Evolutionary conservation across 495 filamentous ascomycete species (phyloP), one percentile per base, ranked within the genome.

Genomic region (Talaromyces ruber): DNA sequence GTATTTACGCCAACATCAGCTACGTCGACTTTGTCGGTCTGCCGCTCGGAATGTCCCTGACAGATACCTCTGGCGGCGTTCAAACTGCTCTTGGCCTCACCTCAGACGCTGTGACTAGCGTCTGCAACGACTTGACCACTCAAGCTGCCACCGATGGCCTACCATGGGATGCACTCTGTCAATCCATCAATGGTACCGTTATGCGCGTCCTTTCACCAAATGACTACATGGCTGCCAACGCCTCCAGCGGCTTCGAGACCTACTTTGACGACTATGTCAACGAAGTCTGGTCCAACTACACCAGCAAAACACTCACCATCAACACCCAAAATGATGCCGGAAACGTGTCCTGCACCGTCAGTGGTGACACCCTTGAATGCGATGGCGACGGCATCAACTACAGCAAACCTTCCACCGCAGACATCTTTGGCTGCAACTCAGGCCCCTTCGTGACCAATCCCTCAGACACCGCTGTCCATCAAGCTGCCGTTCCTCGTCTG

Each of bases 11-110:
- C 64, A 78, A 81, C 65, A 74, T 81, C 58, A 74, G 68, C 52
- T 79, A 75, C 60, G 77, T 81, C 21, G 78, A 81, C 62, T 81
- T 81, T 60, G 76, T 79, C 62, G 76, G 76, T 39, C 63, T 79
- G 7, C 63, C 71, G 26, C 68, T 80, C 43, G 70, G 73, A 18
- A 74, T 80, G 69, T 67, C 61, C 22, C 57, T 81, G 16, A 72
- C 66, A 25, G 63, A 69, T 22, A 64, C 60, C 32, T 65, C 80
- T 54, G 72, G 71, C n/a, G 58, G 63, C 45, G 67, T 59, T 4
- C 75, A 78, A 58, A 61, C 60, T 4, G 74, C 74, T 4, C 57
- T 64, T 14, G 77, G 77, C 28, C 69, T 80, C 21, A 26, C 59
- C 9, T 21, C 68, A 2, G 62, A 65, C 59, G 67, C 68, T 67